phyloP scores from a whole-genome alignment of 768 basidiomycete species.

The Trametes cinnabarina region DNA sequence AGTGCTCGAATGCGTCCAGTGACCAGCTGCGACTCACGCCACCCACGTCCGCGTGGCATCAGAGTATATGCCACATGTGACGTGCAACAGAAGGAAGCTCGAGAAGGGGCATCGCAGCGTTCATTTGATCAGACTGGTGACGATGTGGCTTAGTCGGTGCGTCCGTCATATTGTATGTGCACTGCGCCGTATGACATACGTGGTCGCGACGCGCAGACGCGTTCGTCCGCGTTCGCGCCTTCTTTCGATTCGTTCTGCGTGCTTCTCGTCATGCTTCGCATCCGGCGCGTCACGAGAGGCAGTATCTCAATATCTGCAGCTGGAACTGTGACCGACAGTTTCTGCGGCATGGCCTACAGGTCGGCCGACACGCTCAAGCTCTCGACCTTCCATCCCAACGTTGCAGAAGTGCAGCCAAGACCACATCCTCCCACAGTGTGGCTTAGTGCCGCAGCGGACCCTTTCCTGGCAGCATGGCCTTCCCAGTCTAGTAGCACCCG shows the following conservation, averaged over 20 bases:
- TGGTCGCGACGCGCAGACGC: background rate
- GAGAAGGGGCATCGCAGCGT: background rate
- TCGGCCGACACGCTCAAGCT: background rate
- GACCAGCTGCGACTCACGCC: background rate
- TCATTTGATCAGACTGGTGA: background rate
- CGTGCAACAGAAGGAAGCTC: background rate
- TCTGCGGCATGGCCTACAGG: background rate
- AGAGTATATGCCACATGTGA: background rate
- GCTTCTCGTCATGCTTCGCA: background rate
- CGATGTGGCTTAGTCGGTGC: background rate
- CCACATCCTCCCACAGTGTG: background rate
- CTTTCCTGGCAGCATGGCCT: background rate
- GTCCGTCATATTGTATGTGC: background rate
- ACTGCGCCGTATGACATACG: background rate
- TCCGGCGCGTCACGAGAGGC: background rate
- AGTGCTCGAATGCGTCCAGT: background rate
- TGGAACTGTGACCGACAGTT: background rate
- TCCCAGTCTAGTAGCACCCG: background rate
- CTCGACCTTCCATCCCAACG: background rate
- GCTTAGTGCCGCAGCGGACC: background rate
- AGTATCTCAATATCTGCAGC: background rate
- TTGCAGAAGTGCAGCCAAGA: background rate
- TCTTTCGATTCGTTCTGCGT: background rate
- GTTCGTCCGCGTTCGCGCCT: background rate
- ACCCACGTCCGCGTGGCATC: background rate